phyloP scores from a whole-genome alignment of 257 asterid species.

The Datura wrightii region DNA sequence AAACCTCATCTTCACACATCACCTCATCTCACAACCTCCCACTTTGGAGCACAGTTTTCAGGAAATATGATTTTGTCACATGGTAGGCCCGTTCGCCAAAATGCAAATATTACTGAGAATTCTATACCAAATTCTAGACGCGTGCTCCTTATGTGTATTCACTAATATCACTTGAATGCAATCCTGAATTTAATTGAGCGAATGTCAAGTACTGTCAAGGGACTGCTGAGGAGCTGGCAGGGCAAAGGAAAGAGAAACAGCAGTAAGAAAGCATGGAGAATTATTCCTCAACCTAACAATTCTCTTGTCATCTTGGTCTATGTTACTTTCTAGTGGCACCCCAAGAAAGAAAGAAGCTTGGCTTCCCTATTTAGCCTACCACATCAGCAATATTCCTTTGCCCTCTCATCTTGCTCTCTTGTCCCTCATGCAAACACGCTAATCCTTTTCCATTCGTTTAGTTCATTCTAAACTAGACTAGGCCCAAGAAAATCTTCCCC shows the following conservation, averaged over 20 bases:
- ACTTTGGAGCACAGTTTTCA: background rate
- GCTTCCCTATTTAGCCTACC: background rate
- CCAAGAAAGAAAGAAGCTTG: background rate
- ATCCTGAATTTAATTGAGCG: background rate
- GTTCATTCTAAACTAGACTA: background rate
- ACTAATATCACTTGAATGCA: background rate
- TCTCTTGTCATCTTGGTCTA: no score
- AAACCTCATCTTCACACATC: background rate
- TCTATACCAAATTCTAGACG: no score
- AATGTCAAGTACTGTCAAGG: background rate
- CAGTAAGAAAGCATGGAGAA: no score
- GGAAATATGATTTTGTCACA: background rate
- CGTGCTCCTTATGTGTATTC: background rate
- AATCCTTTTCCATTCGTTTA: background rate
- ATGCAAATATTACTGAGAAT: background rate
- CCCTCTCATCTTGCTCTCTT: background rate
- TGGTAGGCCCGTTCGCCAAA: background rate
- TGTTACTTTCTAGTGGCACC: background rate
- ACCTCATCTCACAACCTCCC: slow-evolving; percentile 10
- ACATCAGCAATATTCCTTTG: background rate
- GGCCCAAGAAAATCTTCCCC: slow-evolving; percentile 22
- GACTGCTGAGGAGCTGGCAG: background rate
- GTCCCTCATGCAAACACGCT: background rate
- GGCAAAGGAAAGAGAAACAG: no score
- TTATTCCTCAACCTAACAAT: no score